These are phyloP conservation scores for Claviceps pazoutovae DNA, from an alignment of 2,329 filamentous ascomycete species.

Conservation along the genomic window DNA sequence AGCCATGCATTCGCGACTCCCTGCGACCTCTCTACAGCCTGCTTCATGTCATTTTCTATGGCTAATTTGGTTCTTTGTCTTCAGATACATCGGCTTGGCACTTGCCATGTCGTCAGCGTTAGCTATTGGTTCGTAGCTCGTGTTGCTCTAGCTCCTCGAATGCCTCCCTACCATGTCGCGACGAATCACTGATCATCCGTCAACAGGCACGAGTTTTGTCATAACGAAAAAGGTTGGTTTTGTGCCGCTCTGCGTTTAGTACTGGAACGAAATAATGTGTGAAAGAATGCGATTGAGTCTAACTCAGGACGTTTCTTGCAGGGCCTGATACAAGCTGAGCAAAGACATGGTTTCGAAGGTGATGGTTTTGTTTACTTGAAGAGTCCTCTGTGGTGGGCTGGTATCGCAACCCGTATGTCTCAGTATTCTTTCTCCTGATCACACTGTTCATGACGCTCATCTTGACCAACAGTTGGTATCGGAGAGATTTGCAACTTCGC, in stretches of 20 bases:
- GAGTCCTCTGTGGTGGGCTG: constrained; percentile 95
- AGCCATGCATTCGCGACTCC: not conserved
- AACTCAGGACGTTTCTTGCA: constrained; percentile 18
- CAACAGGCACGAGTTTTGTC: constrained; percentile 80
- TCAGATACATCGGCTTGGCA: constrained; percentile 62
- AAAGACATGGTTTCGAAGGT: constrained; percentile 89
- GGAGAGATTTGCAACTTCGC: constrained; percentile 96
- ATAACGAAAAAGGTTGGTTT: constrained; percentile 83
- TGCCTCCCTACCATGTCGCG: not conserved
- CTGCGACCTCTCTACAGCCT: not conserved
- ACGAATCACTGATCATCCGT: constrained; percentile 10
- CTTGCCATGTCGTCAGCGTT: constrained; percentile 62
- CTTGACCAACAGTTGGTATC: constrained; percentile 52
- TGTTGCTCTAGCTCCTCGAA: not conserved
- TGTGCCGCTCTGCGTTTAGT: not conserved
- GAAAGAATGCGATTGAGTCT: not conserved
- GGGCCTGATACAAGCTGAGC: constrained; percentile 82
- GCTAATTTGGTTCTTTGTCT: constrained; percentile 2
- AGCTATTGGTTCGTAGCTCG: constrained; percentile 52
- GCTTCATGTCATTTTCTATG: too few relatives aligned
- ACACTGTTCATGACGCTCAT: not conserved
- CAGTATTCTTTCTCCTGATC: not conserved
- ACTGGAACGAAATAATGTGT: not conserved
- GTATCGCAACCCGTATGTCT: constrained; percentile 69
- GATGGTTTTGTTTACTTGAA: constrained; percentile 90